phyloP scores from a whole-genome alignment of 495 filamentous ascomycete species.

The Penicillium paxilli region DNA sequence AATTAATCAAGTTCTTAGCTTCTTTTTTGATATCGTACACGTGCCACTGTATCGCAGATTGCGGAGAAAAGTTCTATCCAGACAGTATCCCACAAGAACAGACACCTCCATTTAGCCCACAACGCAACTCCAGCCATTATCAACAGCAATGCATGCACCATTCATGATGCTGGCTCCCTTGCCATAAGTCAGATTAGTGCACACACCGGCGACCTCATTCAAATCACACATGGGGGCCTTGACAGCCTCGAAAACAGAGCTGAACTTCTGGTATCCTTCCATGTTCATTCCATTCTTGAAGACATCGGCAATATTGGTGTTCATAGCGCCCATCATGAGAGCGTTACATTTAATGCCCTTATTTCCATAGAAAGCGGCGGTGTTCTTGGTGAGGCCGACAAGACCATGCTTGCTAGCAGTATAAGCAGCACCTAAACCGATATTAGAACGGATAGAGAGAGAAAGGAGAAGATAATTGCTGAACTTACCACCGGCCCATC shows the following conservation, averaged over 20 bases:
- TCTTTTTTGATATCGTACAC: not conserved
- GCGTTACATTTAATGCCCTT: conserved; percentile 60
- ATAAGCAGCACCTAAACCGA: conserved; percentile 18
- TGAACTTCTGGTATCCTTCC: conserved; percentile 41
- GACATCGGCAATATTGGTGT: conserved; percentile 54
- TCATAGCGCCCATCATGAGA: conserved; percentile 57
- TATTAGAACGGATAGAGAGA: not conserved
- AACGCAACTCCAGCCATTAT: conserved; percentile 30
- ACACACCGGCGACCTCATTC: conserved; percentile 39
- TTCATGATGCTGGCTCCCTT: conserved; percentile 32
- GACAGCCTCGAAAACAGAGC: conserved; percentile 26
- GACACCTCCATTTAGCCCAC: conserved; percentile 17
- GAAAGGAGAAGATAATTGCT: conserved; percentile 1
- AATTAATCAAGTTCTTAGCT: not conserved
- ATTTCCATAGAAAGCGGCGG: conserved; percentile 55
- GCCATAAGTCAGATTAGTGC: conserved; percentile 27
- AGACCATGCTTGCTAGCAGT: conserved; percentile 30
- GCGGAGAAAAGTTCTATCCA: not conserved
- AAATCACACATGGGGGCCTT: conserved; percentile 30
- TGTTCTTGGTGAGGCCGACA: conserved; percentile 63
- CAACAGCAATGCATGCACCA: conserved; percentile 33
- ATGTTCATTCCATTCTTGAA: conserved; percentile 44
- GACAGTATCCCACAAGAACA: not conserved
- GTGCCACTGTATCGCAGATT: not conserved
- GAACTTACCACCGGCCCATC: conserved; percentile 30